phyloP scores from a whole-genome alignment of 2,329 filamentous ascomycete genomes.

The Nemania diffusa region DNA sequence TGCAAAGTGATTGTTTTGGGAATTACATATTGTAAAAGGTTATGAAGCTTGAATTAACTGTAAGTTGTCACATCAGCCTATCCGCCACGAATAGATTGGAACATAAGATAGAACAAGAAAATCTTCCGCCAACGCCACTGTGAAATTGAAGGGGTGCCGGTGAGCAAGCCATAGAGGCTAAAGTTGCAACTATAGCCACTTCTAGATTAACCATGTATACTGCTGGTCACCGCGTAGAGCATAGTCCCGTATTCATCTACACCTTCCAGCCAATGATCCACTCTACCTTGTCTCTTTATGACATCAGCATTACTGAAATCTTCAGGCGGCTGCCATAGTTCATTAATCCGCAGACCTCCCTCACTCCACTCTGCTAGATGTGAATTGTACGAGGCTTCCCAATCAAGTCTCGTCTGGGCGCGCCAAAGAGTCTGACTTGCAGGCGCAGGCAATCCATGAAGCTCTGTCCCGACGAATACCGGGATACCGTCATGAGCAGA shows the following conservation, averaged over 20 bases:
- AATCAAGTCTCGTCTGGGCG: conserved; percentile 50
- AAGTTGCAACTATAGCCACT: background rate
- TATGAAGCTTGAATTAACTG: background rate
- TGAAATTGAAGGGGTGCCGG: background rate
- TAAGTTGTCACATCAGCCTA: background rate
- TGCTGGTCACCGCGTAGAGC: conserved; percentile 60
- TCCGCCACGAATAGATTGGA: background rate
- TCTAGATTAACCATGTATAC: conserved; percentile 53
- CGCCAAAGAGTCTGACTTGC: conserved; percentile 57
- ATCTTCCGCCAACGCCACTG: background rate
- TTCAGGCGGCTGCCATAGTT: conserved; percentile 59
- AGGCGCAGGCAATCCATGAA: conserved; percentile 57
- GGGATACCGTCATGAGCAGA: conserved; percentile 56
- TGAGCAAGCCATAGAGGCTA: background rate
- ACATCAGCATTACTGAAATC: conserved; percentile 48
- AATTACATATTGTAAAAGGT: background rate
- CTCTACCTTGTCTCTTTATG: conserved; percentile 49
- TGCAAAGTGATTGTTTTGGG: background rate
- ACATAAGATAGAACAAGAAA: background rate
- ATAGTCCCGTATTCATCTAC: conserved; percentile 66
- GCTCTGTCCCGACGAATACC: conserved; percentile 61
- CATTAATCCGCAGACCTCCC: conserved; percentile 57
- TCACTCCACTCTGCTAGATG: conserved; percentile 57
- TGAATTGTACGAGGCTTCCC: conserved; percentile 57
- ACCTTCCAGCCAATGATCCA: conserved; percentile 61